Base-by-base conservation (phyloP, 2,329 filamentous ascomycete species). In the Hypoxylon sp. region DNA sequence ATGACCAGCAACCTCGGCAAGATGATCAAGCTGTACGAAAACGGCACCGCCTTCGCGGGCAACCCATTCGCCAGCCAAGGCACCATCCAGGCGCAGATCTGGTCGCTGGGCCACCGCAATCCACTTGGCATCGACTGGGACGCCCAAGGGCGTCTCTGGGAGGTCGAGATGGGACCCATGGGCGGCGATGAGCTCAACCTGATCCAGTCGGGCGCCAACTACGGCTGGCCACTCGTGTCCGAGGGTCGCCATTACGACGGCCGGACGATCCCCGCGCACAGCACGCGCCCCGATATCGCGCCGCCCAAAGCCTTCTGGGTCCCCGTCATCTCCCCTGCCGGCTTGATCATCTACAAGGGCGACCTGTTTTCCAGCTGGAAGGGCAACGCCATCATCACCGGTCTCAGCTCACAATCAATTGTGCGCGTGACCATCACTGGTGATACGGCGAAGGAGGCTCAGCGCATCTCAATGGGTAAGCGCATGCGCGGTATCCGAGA, bases 161-260 rank as follows among this genome's bases (percentile, higher is more conserved):
- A 79, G 71, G 64, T 78, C 65, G 77, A 79, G 70, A 79, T 79
- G 77, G 77, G 77, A 1, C 77, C 77, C 53, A 75, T 74, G 72
- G 77, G 77, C 68, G 77, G 77, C 71, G 77, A 79, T 64, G 77
- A 79, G 75, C 68, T 79, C 69, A 79, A 79, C 73, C 72, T 79
- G 69, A 79, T 79, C 73, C 17, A 77, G 70, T 38, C 49, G 57
- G 77, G 76, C 68, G 74, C 70, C 72, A 79, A 79, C 73, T 79
- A 79, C 70, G 77, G 77, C 57, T 79, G 77, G 77, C 76, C 77
- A 60, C 52, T 75, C 60, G 77, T 79, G 62, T 79, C 72, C 64
- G 60, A 77, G 67, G 77, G 77, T 65, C 56, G 53, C 53, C 77
- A 79, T 38, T 79, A 79, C 73, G 70, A 79, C 71, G 77, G 77